Conservation (phyloP, 345 rosid species). For the Salix caprea region DNA sequence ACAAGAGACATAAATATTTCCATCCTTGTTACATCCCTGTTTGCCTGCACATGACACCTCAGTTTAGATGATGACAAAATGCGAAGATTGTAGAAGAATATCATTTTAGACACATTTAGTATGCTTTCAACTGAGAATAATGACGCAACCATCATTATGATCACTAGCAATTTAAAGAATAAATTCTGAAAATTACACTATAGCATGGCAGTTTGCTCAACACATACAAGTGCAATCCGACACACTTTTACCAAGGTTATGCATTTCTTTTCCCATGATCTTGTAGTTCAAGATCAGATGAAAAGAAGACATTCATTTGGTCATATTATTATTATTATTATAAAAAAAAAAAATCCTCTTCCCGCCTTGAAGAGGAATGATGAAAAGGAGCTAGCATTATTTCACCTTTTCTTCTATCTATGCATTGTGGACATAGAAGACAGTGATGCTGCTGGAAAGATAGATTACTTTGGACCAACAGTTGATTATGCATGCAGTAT, state of each 20-base stretch:
- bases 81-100: neutral
- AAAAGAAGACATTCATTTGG: neutral
- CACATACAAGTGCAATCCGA: neutral
- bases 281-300: neutral
- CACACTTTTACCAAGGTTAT: neutral
- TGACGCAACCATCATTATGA: neutral
- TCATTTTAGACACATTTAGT: neutral
- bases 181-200: neutral
- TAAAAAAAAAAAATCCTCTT: neutral
- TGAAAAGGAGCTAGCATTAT: neutral
- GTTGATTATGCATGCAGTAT: neutral
- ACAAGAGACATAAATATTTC: slow-evolving; percentile 88
- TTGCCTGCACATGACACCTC: slow-evolving; percentile 47
- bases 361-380: neutral
- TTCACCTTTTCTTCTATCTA: too few relatives aligned
- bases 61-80: neutral
- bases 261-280: neutral
- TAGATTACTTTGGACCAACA: neutral
- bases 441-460: neutral
- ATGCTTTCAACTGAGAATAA: neutral
- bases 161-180: neutral
- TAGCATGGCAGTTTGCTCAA: neutral
- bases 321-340: neutral
- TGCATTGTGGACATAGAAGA: too few relatives aligned
- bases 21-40: slow-evolving; percentile 84